Percentiles rank a stretch among this genome's conserved stretches.
Evolutionary conservation across 352 stramenopile species (phyloP).

Genomic region (Globisporangium lucens): DNA sequence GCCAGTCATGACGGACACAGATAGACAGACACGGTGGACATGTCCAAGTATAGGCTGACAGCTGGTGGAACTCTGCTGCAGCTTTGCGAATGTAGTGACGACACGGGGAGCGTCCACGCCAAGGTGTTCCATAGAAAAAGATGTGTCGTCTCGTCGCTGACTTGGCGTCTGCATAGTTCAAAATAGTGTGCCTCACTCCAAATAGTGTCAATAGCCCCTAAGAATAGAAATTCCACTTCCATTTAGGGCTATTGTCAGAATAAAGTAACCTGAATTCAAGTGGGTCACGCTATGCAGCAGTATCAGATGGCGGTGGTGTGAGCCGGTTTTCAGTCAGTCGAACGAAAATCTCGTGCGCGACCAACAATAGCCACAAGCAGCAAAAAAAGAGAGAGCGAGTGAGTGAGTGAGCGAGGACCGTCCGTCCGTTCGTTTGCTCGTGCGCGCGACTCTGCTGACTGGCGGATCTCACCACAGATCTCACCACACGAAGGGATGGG

Average conservation of each 20-base stretch:
- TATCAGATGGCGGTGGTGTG: not conserved
- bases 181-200: not conserved
- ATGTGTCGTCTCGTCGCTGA: not conserved
- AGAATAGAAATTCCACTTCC: not conserved
- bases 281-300: not conserved
- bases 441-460: not conserved
- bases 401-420: not conserved
- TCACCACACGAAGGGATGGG: not conserved
- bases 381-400: not conserved
- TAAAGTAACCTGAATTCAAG: not conserved
- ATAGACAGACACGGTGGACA: not conserved
- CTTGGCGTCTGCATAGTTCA: not conserved
- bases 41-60: not conserved
- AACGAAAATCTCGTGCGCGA: constrained; percentile 12
- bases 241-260: not conserved
- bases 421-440: not conserved
- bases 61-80: not conserved
- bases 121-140: not conserved
- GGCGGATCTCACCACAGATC: not conserved
- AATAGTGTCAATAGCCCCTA: not conserved
- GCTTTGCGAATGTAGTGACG: not conserved
- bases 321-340: constrained; percentile 9
- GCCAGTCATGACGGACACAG: not conserved
- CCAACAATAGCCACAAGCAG: constrained; percentile 1
- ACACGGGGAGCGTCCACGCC: not conserved